A percentile compares a stretch with the other conserved stretches of the same genome.
These are phyloP conservation scores for Wickerhamiella kazuoi DNA, from an alignment of 805 yeast species.

Conservation along the genomic window DNA sequence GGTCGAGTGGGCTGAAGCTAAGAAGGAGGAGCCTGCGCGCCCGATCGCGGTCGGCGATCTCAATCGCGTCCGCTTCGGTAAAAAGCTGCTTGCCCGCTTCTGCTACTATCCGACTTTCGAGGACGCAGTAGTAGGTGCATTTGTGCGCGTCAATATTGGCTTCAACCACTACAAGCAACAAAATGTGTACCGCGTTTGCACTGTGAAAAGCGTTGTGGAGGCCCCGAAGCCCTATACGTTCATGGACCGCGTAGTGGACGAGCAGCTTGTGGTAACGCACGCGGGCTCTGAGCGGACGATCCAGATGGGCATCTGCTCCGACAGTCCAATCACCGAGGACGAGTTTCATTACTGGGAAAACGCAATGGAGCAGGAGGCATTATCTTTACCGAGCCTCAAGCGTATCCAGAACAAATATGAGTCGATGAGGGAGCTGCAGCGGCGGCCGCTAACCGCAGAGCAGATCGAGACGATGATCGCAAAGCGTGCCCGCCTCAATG, in stretches of 20 bases:
- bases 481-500: constrained; percentile 46
- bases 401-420: constrained; percentile 46
- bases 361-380: constrained; percentile 41
- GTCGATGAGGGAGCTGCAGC: constrained; percentile 44
- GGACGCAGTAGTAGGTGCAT: constrained; percentile 51
- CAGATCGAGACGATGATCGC: constrained; percentile 67
- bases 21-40: constrained; percentile 20
- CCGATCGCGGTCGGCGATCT: constrained; percentile 43
- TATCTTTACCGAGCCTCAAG: constrained; percentile 42
- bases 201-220: constrained; percentile 44
- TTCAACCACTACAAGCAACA: constrained; percentile 40
- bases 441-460: constrained; percentile 45
- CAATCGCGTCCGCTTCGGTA: constrained; percentile 59
- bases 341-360: constrained; percentile 58
- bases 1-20: constrained; percentile 32
- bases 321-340: constrained; percentile 46
- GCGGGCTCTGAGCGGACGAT: constrained; percentile 59
- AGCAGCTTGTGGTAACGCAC: constrained; percentile 58
- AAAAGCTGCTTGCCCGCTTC: constrained; percentile 54
- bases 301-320: constrained; percentile 66
- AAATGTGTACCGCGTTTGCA: constrained; percentile 67
- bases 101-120: constrained; percentile 72
- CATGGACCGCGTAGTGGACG: constrained; percentile 33
- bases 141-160: constrained; percentile 72
- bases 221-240: constrained; percentile 30